Evolutionary conservation across 176 grass and related monocot species (phyloP), one percentile per base, ranked within the genome.

Genomic region (Thalia dealbata): DNA sequence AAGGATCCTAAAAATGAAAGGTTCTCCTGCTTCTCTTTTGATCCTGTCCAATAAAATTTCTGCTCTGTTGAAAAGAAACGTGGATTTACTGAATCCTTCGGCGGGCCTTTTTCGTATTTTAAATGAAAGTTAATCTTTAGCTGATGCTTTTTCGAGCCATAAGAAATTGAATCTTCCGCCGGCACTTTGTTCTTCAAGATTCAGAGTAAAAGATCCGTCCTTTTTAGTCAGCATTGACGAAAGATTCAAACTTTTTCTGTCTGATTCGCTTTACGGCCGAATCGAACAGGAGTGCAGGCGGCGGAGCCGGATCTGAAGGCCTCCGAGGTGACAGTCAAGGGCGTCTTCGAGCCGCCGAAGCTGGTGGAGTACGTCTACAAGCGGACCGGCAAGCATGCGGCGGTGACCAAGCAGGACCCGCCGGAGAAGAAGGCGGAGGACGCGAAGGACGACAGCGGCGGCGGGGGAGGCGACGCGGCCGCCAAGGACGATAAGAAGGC

Each of bases 321-420:
- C 0, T 88, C 90, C 7, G 62, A 92, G 30, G 90, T 97, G 46
- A 92, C 69, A 2, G 90, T 97, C 72, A 97, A 79, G 73, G 87
- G 95, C 3, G 64, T 86, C 62, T 90, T 97, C 63, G 90, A 97
- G 68, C 83, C 84, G 42, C n/a, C 64, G 15, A 84, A 84, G 76
- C 83, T 92, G 24, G 85, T 84, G 7, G 64, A 81, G 83, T 86
- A 93, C 75, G 76, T 97, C 52, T 85, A 87, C 87, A 88, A 86
- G 87, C 79, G 74, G 76, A 91, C 87, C n/a, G 95, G 95, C 56
- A 92, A 84, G 79, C 89, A 92, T 14, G 95, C 87, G 6, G 78
- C 81, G 50, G 68, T 97, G 3, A 73, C 88, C 7, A 91, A 91
- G 85, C 86, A 86, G 0, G 90, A 88, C 56, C 67, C 60, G 63